Evolutionary conservation across 768 basidiomycete species (phyloP).

Genomic region (Tephrocybe sp.): DNA sequence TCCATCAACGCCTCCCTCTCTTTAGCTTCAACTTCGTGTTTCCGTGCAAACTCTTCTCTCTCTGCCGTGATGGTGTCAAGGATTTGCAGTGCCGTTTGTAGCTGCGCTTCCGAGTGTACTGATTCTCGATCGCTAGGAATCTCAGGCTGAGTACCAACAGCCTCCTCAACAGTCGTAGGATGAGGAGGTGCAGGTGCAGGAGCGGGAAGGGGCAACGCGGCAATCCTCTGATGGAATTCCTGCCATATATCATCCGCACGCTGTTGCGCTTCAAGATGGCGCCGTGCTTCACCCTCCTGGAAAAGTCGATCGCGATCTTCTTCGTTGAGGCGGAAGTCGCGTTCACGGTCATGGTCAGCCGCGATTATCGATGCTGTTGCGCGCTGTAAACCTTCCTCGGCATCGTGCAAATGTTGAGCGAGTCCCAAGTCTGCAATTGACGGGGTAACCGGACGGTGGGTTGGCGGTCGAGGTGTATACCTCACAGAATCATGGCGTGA

Average conservation of each 20-base stretch:
- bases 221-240: constrained; percentile 37
- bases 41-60: constrained; percentile 54
- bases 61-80: constrained; percentile 56
- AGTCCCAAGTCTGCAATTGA: constrained; percentile 41
- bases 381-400: constrained; percentile 42
- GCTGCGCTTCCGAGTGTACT: constrained; percentile 30
- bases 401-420: constrained; percentile 54
- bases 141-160: background rate
- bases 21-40: constrained; percentile 49
- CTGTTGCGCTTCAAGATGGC: constrained; percentile 54
- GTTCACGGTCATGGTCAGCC: constrained; percentile 63
- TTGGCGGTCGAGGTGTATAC: constrained; percentile 7
- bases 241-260: constrained; percentile 46
- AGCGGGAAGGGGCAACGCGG: constrained; percentile 28
- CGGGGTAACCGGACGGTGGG: constrained; percentile 33
- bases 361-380: constrained; percentile 49
- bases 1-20: constrained; percentile 54
- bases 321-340: constrained; percentile 62
- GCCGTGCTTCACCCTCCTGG: constrained; percentile 52
- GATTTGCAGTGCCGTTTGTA: constrained; percentile 42
- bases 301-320: constrained; percentile 63
- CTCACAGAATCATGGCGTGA: background rate
- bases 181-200: constrained; percentile 3
- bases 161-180: too few relatives aligned
- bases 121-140: constrained; percentile 35